Conservation (phyloP, 2,329 filamentous ascomycete genomes). For the Tolypocladium paradoxum region DNA sequence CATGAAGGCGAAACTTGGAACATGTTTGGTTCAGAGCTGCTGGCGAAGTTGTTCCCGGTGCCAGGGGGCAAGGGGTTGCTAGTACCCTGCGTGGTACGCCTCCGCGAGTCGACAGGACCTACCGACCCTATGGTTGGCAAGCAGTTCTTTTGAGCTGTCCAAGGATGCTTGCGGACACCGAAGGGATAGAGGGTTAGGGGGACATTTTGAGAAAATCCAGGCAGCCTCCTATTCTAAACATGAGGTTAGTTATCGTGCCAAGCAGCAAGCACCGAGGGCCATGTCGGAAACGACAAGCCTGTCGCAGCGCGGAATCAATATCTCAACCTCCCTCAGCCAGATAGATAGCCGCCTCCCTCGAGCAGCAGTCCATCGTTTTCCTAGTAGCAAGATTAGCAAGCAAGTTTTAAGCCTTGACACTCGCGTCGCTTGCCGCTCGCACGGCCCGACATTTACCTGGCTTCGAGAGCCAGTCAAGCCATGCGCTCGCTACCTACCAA, state of each 20-base stretch:
- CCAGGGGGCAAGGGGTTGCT: background rate
- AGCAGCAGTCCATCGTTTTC: background rate
- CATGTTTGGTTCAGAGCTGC: background rate
- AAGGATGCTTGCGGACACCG: background rate
- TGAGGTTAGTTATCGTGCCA: too few relatives aligned
- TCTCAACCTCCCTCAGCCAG: background rate
- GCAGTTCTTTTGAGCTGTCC: background rate
- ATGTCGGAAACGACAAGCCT: background rate
- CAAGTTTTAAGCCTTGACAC: background rate
- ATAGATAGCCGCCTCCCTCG: background rate
- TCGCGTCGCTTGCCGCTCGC: background rate
- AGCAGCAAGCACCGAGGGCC: background rate
- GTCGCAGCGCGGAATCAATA: background rate
- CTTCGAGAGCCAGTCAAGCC: background rate
- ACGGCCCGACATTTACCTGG: background rate
- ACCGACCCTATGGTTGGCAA: background rate
- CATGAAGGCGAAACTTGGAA: background rate
- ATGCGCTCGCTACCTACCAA: background rate
- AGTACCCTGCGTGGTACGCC: background rate
- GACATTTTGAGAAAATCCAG: too few relatives aligned
- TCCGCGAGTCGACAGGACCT: background rate
- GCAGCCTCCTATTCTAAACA: background rate
- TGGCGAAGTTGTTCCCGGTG: background rate
- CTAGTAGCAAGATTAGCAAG: background rate
- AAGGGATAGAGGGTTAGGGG: background rate